Base-by-base conservation (phyloP, 768 basidiomycete genomes). In the Mycena maculata region DNA sequence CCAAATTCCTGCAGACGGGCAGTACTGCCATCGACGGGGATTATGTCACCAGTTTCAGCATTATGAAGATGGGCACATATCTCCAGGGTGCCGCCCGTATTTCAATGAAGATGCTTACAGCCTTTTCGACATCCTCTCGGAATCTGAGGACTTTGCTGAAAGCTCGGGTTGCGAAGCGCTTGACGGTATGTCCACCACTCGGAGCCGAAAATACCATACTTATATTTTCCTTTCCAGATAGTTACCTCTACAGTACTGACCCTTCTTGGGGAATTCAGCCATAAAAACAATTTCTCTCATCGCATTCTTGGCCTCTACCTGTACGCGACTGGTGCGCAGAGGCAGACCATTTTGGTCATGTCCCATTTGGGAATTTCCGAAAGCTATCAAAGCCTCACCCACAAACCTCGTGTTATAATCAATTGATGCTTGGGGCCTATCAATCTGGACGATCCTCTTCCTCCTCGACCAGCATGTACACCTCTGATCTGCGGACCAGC, bases 261-360 rank as follows among this genome's bases (percentile, higher is more conserved):
- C 0, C 69, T 68, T 22, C 75, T 80, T 13, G 71, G 74, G 4
- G 77, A 78, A 63, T 77, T 72, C 33, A 80, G 79, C 57, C 75
- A 77, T 25, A 57, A 58, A 1, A 82, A 82, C 59, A 81, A 76
- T 69, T 65, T 70, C n/a, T 49, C 67, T 1, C 73, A 72, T 30
- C 67, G 73, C 1, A 70, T 78, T 11, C 56, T 79, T 25, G 71
- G 71, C 2, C 61, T 81, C 2, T 82, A 78, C 49, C 58, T 79
- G 0, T 81, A 79, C 63, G 76, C 77, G 2, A 67, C 69, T 2
- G 80, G 80, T 1, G 74, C 78, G 1, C 76, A 77, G 33, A 70
- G 77, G 0, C 81, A 81, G 52, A 63, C 72, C 0, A 76, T 81
- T 9, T 50, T 70, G 8, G 73, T 81, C 12, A 39, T 81, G 3